A percentile compares a stretch with the other conserved stretches of the same genome.
phyloP scores from a whole-genome alignment of 2,329 filamentous ascomycete genomes.

The Ceratocystis diversiconidia region DNA sequence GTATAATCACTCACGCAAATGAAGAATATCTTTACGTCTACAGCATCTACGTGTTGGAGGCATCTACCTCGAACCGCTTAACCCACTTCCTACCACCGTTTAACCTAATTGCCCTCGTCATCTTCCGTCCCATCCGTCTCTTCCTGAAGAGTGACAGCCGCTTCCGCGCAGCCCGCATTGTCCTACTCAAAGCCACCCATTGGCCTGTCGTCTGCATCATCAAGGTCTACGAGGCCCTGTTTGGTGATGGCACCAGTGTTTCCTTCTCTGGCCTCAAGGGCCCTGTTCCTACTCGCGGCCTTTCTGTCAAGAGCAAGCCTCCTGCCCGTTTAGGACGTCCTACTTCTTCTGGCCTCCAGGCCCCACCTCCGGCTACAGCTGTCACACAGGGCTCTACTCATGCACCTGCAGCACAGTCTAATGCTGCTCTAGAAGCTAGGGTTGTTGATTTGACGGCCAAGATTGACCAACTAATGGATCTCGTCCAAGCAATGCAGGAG shows the following conservation, averaged over 20 bases:
- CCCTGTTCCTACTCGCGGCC: constrained; percentile 11
- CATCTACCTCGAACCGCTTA: constrained; percentile 52
- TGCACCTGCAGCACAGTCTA: constrained; percentile 20
- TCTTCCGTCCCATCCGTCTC: constrained; percentile 58
- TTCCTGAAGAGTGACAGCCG: constrained; percentile 48
- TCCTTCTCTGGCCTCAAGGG: constrained; percentile 38
- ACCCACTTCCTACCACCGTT: constrained; percentile 58
- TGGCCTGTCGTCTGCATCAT: constrained; percentile 57
- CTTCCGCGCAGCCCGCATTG: constrained; percentile 47
- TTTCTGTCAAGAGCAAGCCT: constrained; percentile 3
- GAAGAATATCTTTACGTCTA: constrained; percentile 74
- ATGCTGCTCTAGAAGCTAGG: constrained; percentile 34
- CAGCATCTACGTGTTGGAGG: constrained; percentile 49
- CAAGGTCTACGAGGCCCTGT: constrained; percentile 47
- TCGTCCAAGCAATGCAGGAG: constrained; percentile 37
- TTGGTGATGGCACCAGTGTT: constrained; percentile 28
- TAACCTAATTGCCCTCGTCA: constrained; percentile 58
- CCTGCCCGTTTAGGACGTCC: constrained; percentile 1
- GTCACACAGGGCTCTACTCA: constrained; percentile 22
- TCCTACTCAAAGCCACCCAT: constrained; percentile 49
- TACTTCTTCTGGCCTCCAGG: neutral
- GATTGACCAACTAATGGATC: constrained; percentile 43
- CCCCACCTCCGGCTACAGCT: neutral
- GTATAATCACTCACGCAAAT: constrained; percentile 46
- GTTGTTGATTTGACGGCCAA: constrained; percentile 41